Base-by-base conservation (phyloP, 2,329 filamentous ascomycete genomes). In the Ophiostoma fasciatum region DNA sequence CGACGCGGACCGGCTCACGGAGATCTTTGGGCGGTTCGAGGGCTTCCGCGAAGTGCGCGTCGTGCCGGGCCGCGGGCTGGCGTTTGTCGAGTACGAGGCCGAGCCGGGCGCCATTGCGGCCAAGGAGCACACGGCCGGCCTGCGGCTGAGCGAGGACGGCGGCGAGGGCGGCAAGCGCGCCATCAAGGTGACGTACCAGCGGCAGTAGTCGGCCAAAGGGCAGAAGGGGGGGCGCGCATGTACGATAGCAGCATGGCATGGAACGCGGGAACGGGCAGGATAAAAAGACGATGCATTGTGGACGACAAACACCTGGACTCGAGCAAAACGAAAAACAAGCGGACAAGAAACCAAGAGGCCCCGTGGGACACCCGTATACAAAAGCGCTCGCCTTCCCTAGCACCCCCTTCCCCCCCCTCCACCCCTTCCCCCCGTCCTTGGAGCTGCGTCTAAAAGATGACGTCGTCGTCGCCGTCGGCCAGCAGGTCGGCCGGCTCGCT, bases 141-240 rank as follows among this genome's bases (percentile, higher is more conserved):
- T 90, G 74, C 65, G 73, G 18, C 63, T 98, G 47, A 81, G 78
- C 36, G 71, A 71, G 9, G 39, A 33, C 31, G 71, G 71, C 37
- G 45, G 40, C 31, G 40, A 39, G 15, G 35, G 32, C 25, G 31
- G 34, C 36, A 44, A 45, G 46, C 82, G 84, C 60, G 66, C 74
- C 7, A 83, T 98, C 57, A 92, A 90, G 62, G 87, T 98, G 45
- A 94, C 90, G 12, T 98, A 93, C 68, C 90, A 96, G 63, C 71
- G 87, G 51, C 82, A 93, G 63, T 93, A n/a, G n/a, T n/a, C n/a
- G n/a, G n/a, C n/a, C n/a, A n/a, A n/a, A n/a, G n/a, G n/a, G n/a
- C n/a, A n/a, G n/a, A n/a, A n/a, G n/a, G n/a, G n/a, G n/a, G n/a
- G n/a, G n/a, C n/a, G n/a, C n/a, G n/a, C n/a, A n/a, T n/a, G n/a